phyloP scores from a whole-genome alignment of 441 rosid genomes.

The Brassica balearica region DNA sequence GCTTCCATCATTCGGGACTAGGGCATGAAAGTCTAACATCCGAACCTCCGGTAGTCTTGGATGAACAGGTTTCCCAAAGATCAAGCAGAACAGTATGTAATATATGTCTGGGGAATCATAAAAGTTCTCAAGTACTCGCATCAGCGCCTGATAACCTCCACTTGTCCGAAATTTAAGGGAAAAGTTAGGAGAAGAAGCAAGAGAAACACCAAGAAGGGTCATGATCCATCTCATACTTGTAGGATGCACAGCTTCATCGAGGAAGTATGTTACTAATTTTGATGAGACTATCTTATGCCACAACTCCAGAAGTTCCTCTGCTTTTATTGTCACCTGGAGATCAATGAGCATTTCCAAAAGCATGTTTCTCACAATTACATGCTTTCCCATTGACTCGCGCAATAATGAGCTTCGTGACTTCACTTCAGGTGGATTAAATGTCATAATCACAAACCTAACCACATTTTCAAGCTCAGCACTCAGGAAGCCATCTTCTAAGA shows the following conservation, averaged over 20 bases:
- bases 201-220: constrained; percentile 98
- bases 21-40: constrained; percentile 99
- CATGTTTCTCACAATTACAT: constrained; percentile 99
- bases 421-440: constrained; percentile 97
- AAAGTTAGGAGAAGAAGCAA: constrained; percentile 96
- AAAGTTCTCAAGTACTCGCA: constrained; percentile 92
- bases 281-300: constrained; percentile 99
- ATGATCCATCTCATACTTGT: constrained; percentile 99
- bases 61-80: constrained; percentile 97
- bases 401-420: constrained; percentile 70
- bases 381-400: constrained; percentile 98
- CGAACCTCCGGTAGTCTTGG: constrained; percentile 99
- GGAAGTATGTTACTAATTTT: constrained; percentile 94
- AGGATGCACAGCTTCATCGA: constrained; percentile 99
- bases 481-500: constrained; percentile 98
- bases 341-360: constrained; percentile 99
- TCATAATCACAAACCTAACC: constrained; percentile 96
- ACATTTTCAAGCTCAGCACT: constrained; percentile 97
- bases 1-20: constrained; percentile 92
- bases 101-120: constrained; percentile 99
- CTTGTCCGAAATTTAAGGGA: constrained; percentile 94
- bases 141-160: constrained; percentile 95
- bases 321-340: constrained; percentile 96
- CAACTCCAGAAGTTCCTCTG: constrained; percentile 97
- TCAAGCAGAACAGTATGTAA: constrained; percentile 94